Base-by-base conservation (phyloP, 140 eudicot species). In the Erigeron philadelphicus region DNA sequence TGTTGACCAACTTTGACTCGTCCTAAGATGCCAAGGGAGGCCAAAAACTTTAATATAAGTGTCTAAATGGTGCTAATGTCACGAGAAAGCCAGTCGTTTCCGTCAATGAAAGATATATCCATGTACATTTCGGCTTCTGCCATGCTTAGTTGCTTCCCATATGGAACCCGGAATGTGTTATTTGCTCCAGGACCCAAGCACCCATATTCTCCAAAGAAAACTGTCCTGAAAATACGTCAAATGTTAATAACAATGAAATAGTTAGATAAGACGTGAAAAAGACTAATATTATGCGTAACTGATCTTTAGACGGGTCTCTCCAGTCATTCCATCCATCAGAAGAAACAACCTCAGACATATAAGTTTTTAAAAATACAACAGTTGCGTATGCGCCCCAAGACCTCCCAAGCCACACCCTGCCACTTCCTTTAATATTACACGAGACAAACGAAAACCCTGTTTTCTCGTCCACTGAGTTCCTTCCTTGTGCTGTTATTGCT, bases 291-390 rank as follows among this genome's bases (percentile, higher is more conserved):
- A 56, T 44, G 0, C 64, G 44, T 72, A 52, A 92, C 96, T 78
- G 84, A 64, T 88, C 95, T 81, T 87, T 81, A 52, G 88, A 72
- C 31, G 84, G 44, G 54, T 92, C 95, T 48, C 73, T 76, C 98
- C 98, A 88, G 38, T 92, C 95, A 76, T 92, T 83, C 98, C 96
- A 92, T 7, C 98, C 98, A 35, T 88, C 95, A 10, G 84, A 54
- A 16, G 96, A 72, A 35, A 92, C 86, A 25, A 88, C 93, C 13
- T 80, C 72, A 10, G 88, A 82, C 96, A 92, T 86, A 57, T 84
- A 77, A 31, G 95, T 77, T 57, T 81, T 84, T 13, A 86, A 50
- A 61, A 88, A 92, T 38, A 92, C 82, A 7, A 85, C 91, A 1
- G 90, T 92, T 4, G 98, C 87, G 67, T 86, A 92, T 54, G 78